Conservation (phyloP, 306 rosid genomes). For the Bauhinia variegata region DNA sequence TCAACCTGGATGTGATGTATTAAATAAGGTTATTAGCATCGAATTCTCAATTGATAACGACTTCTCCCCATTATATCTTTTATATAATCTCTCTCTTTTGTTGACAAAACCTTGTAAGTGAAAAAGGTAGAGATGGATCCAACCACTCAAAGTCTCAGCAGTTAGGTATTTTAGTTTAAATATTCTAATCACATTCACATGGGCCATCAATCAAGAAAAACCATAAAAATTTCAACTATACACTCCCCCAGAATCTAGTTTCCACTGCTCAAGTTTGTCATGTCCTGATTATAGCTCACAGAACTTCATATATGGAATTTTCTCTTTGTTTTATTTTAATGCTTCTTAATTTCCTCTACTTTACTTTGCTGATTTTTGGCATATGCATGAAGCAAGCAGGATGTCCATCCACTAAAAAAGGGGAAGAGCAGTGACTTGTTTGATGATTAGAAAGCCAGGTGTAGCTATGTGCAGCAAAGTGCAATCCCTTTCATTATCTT, state of each 20-base stretch:
- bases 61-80: not conserved
- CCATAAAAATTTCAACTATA: not conserved
- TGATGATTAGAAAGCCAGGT: constrained; percentile 29
- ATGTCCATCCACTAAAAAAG: constrained; percentile 38
- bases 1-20: constrained; percentile 39
- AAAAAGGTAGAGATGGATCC: constrained; percentile 21
- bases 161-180: constrained; percentile 16
- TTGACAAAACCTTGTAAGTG: constrained; percentile 23
- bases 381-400: constrained; percentile 50
- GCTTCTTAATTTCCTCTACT: not conserved
- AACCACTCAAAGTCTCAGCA: constrained; percentile 1
- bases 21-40: constrained; percentile 25
- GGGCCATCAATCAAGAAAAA: not conserved
- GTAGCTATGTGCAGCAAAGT: constrained; percentile 12
- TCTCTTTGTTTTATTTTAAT: not conserved
- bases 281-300: constrained; percentile 12
- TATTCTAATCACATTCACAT: constrained; percentile 18
- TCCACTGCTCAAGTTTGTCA: not conserved
- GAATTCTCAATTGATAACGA: constrained; percentile 6
- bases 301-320: not conserved
- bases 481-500: constrained; percentile 16
- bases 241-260: constrained; percentile 3
- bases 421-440: constrained; percentile 28
- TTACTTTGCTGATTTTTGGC: constrained; percentile 29
- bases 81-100: constrained; percentile 3